Percentiles rank a stretch among this genome's conserved stretches.
These are phyloP conservation scores for Dothideomycetes sp. DNA, from an alignment of 2,329 filamentous ascomycete species.

Conservation along the genomic window DNA sequence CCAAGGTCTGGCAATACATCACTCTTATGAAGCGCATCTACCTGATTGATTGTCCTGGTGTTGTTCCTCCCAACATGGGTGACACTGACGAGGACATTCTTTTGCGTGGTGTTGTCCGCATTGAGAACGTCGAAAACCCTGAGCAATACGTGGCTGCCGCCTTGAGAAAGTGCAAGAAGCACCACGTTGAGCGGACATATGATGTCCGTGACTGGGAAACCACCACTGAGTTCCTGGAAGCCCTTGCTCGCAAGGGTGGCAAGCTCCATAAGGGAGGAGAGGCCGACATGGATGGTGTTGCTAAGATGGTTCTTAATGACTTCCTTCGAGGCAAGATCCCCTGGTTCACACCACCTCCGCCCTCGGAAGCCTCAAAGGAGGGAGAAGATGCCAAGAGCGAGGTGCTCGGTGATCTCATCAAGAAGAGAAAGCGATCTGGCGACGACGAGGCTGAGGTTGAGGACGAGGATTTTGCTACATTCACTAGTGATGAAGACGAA, in stretches of 20 bases:
- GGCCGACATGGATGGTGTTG: constrained; percentile 86
- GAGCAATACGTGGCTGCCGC: constrained; percentile 90
- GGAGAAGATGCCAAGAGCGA: constrained; percentile 60
- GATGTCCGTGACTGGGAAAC: constrained; percentile 72
- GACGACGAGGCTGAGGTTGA: constrained; percentile 46
- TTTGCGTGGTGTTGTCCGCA: constrained; percentile 79
- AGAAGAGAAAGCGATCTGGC: constrained; percentile 57
- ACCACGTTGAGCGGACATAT: constrained; percentile 89
- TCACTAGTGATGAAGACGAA: constrained; percentile 21
- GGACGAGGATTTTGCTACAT: constrained; percentile 24
- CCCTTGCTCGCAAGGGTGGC: constrained; percentile 78
- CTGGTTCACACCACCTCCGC: constrained; percentile 82
- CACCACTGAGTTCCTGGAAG: constrained; percentile 73
- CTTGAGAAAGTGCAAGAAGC: constrained; percentile 67
- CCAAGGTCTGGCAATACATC: constrained; percentile 97
- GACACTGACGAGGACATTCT: constrained; percentile 84
- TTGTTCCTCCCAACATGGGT: constrained; percentile 78
- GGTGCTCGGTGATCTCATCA: constrained; percentile 71
- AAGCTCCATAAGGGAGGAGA: constrained; percentile 86
- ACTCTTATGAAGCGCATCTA: constrained; percentile 91
- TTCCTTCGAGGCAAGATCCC: constrained; percentile 92
- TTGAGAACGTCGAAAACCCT: constrained; percentile 93
- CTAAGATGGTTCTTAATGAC: constrained; percentile 94
- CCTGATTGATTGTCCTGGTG: constrained; percentile 92
- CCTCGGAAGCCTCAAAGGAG: constrained; percentile 41